Evolutionary conservation across 305 asterid species (phyloP).

Genomic region (Fraxinus baroniana): DNA sequence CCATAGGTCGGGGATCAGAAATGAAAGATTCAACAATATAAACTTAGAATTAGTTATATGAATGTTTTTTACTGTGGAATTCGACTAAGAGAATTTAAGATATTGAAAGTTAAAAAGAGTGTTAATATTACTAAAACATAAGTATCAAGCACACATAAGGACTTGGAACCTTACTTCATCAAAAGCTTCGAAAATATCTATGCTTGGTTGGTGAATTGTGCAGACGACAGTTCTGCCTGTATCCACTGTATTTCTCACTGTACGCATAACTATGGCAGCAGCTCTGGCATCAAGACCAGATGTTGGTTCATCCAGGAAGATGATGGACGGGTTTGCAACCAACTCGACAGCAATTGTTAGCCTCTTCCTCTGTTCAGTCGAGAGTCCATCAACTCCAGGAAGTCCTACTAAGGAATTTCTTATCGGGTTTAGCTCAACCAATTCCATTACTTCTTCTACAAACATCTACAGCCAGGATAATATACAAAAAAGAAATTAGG

Average conservation of each 20-base stretch:
- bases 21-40: background rate
- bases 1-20: background rate
- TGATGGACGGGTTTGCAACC: slow-evolving; percentile 53
- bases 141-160: background rate
- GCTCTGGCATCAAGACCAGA: slow-evolving; percentile 58
- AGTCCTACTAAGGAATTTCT: slow-evolving; percentile 41
- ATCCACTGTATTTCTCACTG: slow-evolving; percentile 42
- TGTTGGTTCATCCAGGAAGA: slow-evolving; percentile 57
- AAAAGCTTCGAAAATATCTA: slow-evolving; percentile 50
- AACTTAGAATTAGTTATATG: background rate
- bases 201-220: slow-evolving; percentile 56
- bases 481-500: background rate
- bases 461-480: slow-evolving; percentile 33
- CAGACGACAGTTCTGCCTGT: slow-evolving; percentile 49
- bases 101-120: background rate
- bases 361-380: slow-evolving; percentile 53
- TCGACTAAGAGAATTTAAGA: background rate
- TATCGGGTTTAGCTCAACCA: slow-evolving; percentile 47
- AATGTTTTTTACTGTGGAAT: background rate
- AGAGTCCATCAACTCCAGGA: slow-evolving; percentile 49
- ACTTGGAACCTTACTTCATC: slow-evolving; percentile 34
- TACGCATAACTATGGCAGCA: slow-evolving; percentile 52
- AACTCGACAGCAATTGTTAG: slow-evolving; percentile 49
- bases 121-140: background rate
- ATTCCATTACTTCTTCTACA: slow-evolving; percentile 48